phyloP scores from a whole-genome alignment of 2,329 filamentous ascomycete species.

The Aspergillus melleus region DNA sequence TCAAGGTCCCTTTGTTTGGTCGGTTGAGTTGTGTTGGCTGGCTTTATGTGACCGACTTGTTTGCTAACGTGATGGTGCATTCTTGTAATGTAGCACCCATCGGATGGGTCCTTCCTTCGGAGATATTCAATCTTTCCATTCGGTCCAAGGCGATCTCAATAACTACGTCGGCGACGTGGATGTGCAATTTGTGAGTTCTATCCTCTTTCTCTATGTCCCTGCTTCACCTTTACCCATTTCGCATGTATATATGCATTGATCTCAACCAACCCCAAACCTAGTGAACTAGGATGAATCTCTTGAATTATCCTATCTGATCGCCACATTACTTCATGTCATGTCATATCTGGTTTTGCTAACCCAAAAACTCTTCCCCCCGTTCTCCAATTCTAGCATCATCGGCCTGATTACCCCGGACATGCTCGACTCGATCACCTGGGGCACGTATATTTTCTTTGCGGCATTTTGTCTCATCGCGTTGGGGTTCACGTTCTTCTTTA shows the following conservation, averaged over 20 bases:
- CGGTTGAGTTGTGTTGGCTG: too few species aligned
- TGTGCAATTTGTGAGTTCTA: slow-evolving; percentile 39
- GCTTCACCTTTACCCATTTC: background rate
- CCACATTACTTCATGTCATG: too few species aligned
- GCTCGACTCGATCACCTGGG: slow-evolving; percentile 38
- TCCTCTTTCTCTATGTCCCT: background rate
- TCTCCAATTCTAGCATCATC: slow-evolving; percentile 28
- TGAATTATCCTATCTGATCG: background rate
- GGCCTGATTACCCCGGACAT: slow-evolving; percentile 39
- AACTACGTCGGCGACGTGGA: slow-evolving; percentile 40
- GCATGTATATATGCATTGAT: too few species aligned
- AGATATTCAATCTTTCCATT: slow-evolving; percentile 41
- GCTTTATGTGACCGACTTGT: too few species aligned
- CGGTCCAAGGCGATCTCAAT: slow-evolving; percentile 41
- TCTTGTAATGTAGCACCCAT: slow-evolving; percentile 29
- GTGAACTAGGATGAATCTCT: too few species aligned
- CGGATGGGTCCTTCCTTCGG: slow-evolving; percentile 41
- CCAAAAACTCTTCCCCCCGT: background rate
- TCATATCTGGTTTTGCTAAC: background rate
- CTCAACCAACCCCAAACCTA: too few species aligned
- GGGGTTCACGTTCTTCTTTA: slow-evolving; percentile 35
- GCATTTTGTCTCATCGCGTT: slow-evolving; percentile 38
- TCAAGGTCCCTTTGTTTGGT: background rate
- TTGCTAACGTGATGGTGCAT: too few species aligned
- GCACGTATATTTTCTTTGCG: slow-evolving; percentile 43